Base-by-base conservation (phyloP, 805 yeast species). In the Candida loeiensis region DNA sequence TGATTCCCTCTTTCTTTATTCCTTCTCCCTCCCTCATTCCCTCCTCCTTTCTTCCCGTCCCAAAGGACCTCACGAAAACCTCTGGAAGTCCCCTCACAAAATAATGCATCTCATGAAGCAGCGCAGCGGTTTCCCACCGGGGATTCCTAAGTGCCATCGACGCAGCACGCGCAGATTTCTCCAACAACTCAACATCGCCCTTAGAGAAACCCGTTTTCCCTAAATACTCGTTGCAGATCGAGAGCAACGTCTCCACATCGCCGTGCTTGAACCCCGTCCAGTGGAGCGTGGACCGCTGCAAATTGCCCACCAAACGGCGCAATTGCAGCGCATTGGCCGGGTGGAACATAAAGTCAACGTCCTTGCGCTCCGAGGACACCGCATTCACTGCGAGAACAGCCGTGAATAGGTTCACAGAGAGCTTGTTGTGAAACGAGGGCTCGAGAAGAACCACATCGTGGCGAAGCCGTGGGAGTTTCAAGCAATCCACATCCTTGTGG, bases 351-450 rank as follows among this genome's bases (percentile, higher is more conserved):
- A 79, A 82, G 55, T 82, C 89, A 17, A 71, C 66, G 47, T 76
- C 90, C 4, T 66, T 70, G 36, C 88, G 59, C 51, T 82, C 87
- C 0, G 88, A 81, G 4, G 87, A 77, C 2, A 82, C 83, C 0
- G 89, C 86, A 63, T 82, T 82, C 2, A 80, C 78, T 1, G 87
- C 85, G 33, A 82, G 61, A 1, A 82, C 85, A 0, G 86, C 77
- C 6, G 77, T 73, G 51, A 82, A 82, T 7, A 82, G 58, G 52
- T 82, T 82, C 14, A 82, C 66, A 0, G 87, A 73, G 8, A 82
- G 45, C 48, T 68, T 76, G 52, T 82, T 82, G 46, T 78, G 81
- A 47, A 61, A 73, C 0, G 87, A 79, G 0, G 89, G 88, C 37
- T 69, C 61, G n/a, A 82, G 48, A 44, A 74, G 73, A 0, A 79